Evolutionary conservation across 768 basidiomycete genomes (phyloP).

Genomic region (Hygrophoropsis aurantiaca): DNA sequence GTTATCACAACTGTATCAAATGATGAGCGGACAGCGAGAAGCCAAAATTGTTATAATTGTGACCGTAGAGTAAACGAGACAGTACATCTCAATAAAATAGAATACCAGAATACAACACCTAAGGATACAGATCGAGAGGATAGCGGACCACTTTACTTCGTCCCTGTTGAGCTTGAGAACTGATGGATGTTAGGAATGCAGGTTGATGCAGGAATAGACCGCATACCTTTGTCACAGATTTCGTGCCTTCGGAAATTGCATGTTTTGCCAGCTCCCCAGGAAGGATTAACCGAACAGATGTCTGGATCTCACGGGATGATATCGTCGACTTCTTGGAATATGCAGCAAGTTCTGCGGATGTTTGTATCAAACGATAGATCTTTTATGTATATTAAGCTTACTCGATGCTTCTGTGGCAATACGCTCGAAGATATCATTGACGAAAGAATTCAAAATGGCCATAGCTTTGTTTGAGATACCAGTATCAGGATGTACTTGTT

Average conservation of each 20-base stretch:
- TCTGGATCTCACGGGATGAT: constrained; percentile 98
- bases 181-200: constrained; percentile 28
- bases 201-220: neutral
- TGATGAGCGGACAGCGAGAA: no score
- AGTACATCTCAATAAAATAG: constrained; percentile 14
- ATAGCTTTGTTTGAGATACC: constrained; percentile 99
- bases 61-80: constrained; percentile 2
- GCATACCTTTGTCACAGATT: constrained; percentile 82
- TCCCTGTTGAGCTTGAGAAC: constrained; percentile 73
- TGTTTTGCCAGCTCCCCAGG: constrained; percentile 90
- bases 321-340: constrained; percentile 99
- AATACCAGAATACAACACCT: constrained; percentile 22
- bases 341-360: constrained; percentile 78
- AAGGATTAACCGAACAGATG: constrained; percentile 93
- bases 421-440: constrained; percentile 95
- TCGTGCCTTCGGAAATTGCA: constrained; percentile 80
- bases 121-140: constrained; percentile 24
- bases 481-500: constrained; percentile 97
- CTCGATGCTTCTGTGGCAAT: constrained; percentile 90
- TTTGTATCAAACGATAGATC: neutral
- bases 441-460: constrained; percentile 95
- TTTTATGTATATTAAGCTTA: constrained; percentile 47
- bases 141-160: constrained; percentile 47
- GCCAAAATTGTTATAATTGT: neutral
- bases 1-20: no score